Conservation (phyloP, 108 stramenopile genomes). For the Heterococcus sp. region DNA sequence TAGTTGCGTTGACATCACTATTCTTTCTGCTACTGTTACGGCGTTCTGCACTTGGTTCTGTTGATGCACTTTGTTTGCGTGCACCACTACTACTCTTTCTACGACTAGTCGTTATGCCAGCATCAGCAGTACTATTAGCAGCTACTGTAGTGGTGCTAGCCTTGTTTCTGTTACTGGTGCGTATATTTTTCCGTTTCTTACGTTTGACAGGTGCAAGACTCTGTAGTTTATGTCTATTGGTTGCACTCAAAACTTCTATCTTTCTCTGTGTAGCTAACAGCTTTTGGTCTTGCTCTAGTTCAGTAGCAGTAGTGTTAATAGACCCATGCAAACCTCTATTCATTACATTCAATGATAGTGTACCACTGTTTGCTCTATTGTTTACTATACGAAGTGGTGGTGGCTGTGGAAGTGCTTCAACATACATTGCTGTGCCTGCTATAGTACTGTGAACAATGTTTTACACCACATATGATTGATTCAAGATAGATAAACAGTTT, state of each 20-base stretch:
- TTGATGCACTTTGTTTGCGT: too few relatives aligned
- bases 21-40: too few relatives aligned
- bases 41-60: too few relatives aligned
- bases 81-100: neutral
- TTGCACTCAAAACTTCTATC: conserved; percentile 16
- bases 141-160: too few relatives aligned
- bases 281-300: neutral
- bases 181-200: too few relatives aligned
- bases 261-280: conserved; percentile 6
- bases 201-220: neutral
- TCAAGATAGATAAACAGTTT: neutral
- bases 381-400: conserved; percentile 23
- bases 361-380: too few relatives aligned
- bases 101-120: too few relatives aligned
- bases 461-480: neutral
- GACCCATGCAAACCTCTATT: too few relatives aligned
- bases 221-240: conserved; percentile 7
- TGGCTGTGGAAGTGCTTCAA: conserved; percentile 32
- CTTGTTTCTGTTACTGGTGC: too few relatives aligned
- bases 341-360: too few relatives aligned
- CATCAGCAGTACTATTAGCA: too few relatives aligned
- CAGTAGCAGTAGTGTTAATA: neutral
- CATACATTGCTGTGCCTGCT: conserved; percentile 34
- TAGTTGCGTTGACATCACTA: too few relatives aligned
- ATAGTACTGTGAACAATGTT: conserved; percentile 2